Evolutionary conservation across 2,329 filamentous ascomycete species (phyloP), one percentile per base, ranked within the genome.

Genomic region (Coniochaeta prunicola): DNA sequence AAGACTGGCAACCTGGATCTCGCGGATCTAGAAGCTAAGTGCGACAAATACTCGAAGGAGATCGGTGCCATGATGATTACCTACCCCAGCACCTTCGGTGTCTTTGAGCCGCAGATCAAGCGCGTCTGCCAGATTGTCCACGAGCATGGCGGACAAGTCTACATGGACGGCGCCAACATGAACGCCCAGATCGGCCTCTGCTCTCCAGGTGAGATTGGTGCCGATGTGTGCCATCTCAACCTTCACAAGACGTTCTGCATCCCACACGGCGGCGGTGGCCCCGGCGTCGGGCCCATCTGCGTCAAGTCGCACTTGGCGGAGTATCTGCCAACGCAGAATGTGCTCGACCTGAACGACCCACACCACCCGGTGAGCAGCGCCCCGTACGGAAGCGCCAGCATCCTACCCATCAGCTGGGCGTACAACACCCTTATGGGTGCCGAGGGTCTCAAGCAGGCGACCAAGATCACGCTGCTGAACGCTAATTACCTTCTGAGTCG

Each of bases 221-320:
- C 93, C 31, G 93, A 97, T 71, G 92, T 97, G 40, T 97, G 93
- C 82, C 93, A 97, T 77, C 80, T 97, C 61, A 97, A 97, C 75
- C 82, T 97, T 45, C 93, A 97, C 84, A 97, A 97, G 83, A 97
- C 93, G 3, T 97, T 97, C 80, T 97, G 93, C 72, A 97, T 97
- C 68, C 93, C 93, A 53, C 93, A 97, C 74, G 93, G 93, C 58
- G 93, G 93, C 63, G 93, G 93, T 64, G 93, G 93, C 17, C 93
- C 93, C 10, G 93, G 93, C 67, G 91, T 97, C 38, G 93, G 93
- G 2, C 93, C 93, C 57, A 96, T 97, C 65, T 92, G 92, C 70
- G 93, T 96, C 58, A 94, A 92, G 71, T 77, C 85, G 61, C 90
- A 96, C 68, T 85, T 97, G 56, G 76, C 82, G 7, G 84, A 85